phyloP scores from a whole-genome alignment of 306 rosid genomes.

The Psophocarpus tetragonolobus region DNA sequence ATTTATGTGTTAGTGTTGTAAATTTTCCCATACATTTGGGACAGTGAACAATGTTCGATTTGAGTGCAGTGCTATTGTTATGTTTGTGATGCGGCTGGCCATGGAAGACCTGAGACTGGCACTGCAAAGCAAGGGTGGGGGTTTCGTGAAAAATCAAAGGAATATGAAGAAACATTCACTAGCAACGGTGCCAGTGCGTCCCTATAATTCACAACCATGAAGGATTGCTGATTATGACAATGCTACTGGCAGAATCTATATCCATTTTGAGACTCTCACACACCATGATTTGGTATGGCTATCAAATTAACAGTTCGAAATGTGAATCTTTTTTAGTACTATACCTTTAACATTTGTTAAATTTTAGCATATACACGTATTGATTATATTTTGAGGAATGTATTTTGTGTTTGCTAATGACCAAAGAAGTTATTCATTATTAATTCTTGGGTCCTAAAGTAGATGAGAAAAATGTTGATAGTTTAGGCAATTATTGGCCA shows the following conservation, averaged over 20 bases:
- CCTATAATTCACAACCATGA: background rate
- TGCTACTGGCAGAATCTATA: background rate
- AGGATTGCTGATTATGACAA: background rate
- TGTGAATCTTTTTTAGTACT: background rate
- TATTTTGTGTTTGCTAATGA: too few species aligned
- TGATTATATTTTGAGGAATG: too few species aligned
- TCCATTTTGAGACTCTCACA: background rate
- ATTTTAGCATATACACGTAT: too few species aligned
- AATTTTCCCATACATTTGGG: background rate
- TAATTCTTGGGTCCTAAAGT: too few species aligned
- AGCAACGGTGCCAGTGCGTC: background rate
- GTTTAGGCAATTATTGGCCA: too few species aligned
- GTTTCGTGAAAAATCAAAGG: constrained; percentile 27
- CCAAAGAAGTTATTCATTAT: too few species aligned
- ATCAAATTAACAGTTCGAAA: constrained; percentile 21
- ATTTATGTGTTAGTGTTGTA: background rate
- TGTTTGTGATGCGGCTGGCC: constrained; percentile 52
- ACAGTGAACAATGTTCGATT: background rate
- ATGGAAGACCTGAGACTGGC: constrained; percentile 30
- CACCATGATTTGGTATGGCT: background rate
- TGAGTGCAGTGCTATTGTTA: constrained; percentile 69
- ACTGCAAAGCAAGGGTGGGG: constrained; percentile 36
- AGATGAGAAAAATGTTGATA: too few species aligned
- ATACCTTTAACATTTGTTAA: too few species aligned
- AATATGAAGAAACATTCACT: background rate